phyloP scores from a whole-genome alignment of 345 rosid genomes.

The Nasturtium officinale region DNA sequence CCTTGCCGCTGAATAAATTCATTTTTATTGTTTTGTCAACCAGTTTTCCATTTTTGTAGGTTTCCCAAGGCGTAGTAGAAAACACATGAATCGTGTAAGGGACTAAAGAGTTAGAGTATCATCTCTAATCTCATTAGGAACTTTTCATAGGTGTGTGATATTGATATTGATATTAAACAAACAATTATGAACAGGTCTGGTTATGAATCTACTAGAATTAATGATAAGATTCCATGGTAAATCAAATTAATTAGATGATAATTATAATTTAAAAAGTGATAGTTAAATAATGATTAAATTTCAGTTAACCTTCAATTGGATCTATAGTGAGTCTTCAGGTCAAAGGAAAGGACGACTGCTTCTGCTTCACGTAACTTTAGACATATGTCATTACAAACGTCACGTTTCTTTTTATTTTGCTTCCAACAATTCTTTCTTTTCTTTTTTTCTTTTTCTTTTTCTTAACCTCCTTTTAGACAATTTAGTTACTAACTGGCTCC shows the following conservation, averaged over 20 bases:
- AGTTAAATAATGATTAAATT: neutral
- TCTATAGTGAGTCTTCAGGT: constrained; percentile 15
- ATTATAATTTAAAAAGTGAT: neutral
- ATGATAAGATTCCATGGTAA: constrained; percentile 5
- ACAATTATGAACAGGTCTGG: neutral
- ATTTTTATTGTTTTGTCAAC: too few species aligned
- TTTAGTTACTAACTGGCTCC: neutral
- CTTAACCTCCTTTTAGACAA: too few species aligned
- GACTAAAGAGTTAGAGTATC: too few species aligned
- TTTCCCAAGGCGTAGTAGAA: neutral
- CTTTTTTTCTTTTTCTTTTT: too few species aligned
- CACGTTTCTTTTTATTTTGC: constrained; percentile 1
- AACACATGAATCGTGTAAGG: neutral
- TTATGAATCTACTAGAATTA: neutral
- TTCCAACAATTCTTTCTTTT: too few species aligned
- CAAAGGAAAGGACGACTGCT: constrained; percentile 28
- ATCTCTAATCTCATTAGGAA: neutral
- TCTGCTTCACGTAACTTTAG: constrained; percentile 33
- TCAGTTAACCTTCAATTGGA: constrained; percentile 6
- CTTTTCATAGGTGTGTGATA: neutral
- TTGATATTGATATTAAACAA: neutral
- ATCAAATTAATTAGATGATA: neutral
- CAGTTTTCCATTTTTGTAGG: neutral
- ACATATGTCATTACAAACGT: constrained; percentile 40
- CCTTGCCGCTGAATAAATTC: neutral